Conservation (phyloP, 176 grass and related monocot genomes). For the maize (Zea mays) region DNA sequence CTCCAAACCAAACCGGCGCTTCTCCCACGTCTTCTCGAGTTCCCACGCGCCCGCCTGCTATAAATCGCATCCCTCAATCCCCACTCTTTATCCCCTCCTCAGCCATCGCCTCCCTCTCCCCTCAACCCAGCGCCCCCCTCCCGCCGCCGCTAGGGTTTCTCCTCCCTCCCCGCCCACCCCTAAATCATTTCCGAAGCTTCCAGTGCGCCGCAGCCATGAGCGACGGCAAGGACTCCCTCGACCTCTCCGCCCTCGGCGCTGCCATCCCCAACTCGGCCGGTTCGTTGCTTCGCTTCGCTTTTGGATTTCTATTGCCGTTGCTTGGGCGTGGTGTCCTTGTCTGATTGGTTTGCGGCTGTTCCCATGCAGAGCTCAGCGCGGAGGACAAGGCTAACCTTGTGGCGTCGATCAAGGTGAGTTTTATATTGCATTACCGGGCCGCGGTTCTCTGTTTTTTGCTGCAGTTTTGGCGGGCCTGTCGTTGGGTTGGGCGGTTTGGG, state of each 20-base stretch:
- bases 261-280: slow-evolving; percentile 53
- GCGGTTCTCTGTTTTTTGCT: neutral
- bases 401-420: slow-evolving; percentile 63
- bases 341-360: slow-evolving; percentile 26
- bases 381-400: slow-evolving; percentile 70
- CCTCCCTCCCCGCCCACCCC: slow-evolving; percentile 4
- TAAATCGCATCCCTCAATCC: slow-evolving; percentile 4
- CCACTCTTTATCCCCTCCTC: slow-evolving; percentile 39
- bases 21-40: no score
- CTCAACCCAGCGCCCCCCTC: neutral
- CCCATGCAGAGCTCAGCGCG: slow-evolving; percentile 57
- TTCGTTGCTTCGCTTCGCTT: neutral
- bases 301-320: slow-evolving; percentile 14
- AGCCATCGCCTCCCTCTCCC: neutral
- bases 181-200: slow-evolving; percentile 24
- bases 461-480: neutral
- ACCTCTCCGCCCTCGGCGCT: slow-evolving; percentile 66
- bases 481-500: neutral
- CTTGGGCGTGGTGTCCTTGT: neutral
- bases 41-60: no score
- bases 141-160: slow-evolving; percentile 75
- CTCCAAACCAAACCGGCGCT: neutral
- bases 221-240: slow-evolving; percentile 61
- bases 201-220: slow-evolving; percentile 49
- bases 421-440: slow-evolving; percentile 1